Percentiles rank a stretch among this genome's conserved stretches.
These are phyloP conservation scores for Sclerotinia subarctica DNA, from an alignment of 2,329 filamentous ascomycete species.

Conservation along the genomic window DNA sequence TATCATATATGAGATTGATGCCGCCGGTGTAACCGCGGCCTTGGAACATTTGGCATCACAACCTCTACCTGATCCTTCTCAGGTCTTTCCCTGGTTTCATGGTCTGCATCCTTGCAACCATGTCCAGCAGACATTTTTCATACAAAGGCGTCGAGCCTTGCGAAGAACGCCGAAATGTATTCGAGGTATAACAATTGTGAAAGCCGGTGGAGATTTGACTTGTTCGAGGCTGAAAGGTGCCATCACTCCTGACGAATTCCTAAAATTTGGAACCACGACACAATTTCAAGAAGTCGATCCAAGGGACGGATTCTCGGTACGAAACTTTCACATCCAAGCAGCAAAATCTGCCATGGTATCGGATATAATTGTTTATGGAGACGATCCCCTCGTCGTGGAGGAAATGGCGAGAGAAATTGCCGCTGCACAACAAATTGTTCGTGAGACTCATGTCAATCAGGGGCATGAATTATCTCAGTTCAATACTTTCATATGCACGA, in stretches of 20 bases:
- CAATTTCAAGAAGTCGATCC: slow-evolving; percentile 80
- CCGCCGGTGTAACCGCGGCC: slow-evolving; percentile 65
- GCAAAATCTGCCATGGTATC: slow-evolving; percentile 84
- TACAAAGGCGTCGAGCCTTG: slow-evolving; percentile 67
- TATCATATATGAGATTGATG: slow-evolving; percentile 69
- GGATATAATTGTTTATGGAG: slow-evolving; percentile 89
- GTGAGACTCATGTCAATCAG: slow-evolving; percentile 57
- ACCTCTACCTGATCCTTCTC: slow-evolving; percentile 77
- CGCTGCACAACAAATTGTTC: slow-evolving; percentile 73
- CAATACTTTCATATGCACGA: slow-evolving; percentile 76
- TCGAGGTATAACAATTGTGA: slow-evolving; percentile 80
- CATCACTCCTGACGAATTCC: slow-evolving; percentile 74
- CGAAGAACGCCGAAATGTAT: slow-evolving; percentile 72
- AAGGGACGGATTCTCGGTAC: slow-evolving; percentile 84
- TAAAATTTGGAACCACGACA: slow-evolving; percentile 44
- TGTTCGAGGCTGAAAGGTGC: slow-evolving; percentile 80
- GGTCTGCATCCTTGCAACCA: slow-evolving; percentile 86
- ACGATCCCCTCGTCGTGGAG: slow-evolving; percentile 58
- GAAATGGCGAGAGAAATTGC: slow-evolving; percentile 68
- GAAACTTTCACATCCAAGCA: slow-evolving; percentile 95
- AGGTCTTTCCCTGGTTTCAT: slow-evolving; percentile 95
- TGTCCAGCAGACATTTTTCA: slow-evolving; percentile 87
- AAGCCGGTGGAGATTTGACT: slow-evolving; percentile 77
- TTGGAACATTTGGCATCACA: slow-evolving; percentile 74
- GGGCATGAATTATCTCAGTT: slow-evolving; percentile 60